Conservation (phyloP, 768 basidiomycete species). For the Strobilomyces dryophilus region DNA sequence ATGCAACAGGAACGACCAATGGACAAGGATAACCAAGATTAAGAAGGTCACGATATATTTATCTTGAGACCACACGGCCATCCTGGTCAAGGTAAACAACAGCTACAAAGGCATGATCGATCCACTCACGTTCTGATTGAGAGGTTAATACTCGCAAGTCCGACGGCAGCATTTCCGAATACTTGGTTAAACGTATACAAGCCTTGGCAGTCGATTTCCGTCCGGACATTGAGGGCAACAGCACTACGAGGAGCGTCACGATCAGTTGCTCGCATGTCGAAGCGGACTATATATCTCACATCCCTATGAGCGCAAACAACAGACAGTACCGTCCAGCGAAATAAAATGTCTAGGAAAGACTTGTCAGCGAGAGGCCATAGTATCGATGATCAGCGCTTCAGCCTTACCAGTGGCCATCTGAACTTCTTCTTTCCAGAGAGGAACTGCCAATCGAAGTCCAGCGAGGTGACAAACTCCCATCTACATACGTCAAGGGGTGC, state of each 20-base stretch:
- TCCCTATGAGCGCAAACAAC: slow-evolving; percentile 62
- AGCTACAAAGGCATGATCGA: not conserved
- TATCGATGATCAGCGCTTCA: not conserved
- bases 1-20: slow-evolving; percentile 69
- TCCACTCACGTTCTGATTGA: slow-evolving; percentile 58
- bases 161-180: slow-evolving; percentile 62
- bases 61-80: slow-evolving; percentile 66
- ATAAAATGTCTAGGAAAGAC: slow-evolving; percentile 50
- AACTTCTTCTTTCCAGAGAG: slow-evolving; percentile 53
- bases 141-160: slow-evolving; percentile 68
- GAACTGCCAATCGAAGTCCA: slow-evolving; percentile 63
- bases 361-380: not conserved
- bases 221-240: slow-evolving; percentile 55
- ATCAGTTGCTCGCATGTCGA: not conserved
- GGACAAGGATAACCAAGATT: slow-evolving; percentile 55
- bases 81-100: slow-evolving; percentile 35
- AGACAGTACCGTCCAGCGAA: slow-evolving; percentile 66
- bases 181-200: slow-evolving; percentile 67
- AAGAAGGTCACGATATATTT: slow-evolving; percentile 51
- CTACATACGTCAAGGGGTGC: slow-evolving; percentile 29
- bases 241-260: slow-evolving; percentile 33
- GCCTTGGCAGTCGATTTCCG: slow-evolving; percentile 59
- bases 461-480: slow-evolving; percentile 64
- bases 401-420: slow-evolving; percentile 60
- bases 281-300: slow-evolving; percentile 40